These are phyloP conservation scores for Narthecium ossifragum DNA, from an alignment of 106 monocot genomes.

Conservation along the genomic window DNA sequence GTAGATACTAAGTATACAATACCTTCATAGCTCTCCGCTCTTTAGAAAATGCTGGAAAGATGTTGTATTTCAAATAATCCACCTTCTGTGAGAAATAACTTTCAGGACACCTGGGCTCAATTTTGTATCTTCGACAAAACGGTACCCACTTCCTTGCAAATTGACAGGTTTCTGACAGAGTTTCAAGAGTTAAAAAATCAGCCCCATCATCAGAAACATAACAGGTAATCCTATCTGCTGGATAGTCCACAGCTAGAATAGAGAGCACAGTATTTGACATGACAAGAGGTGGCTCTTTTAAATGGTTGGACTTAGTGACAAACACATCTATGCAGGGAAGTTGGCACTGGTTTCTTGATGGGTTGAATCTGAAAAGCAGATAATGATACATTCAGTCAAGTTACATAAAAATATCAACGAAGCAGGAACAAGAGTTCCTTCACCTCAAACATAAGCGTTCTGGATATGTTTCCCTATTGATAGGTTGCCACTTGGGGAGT, in stretches of 20 bases:
- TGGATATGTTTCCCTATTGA: constrained; percentile 19
- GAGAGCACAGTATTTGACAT: constrained; percentile 36
- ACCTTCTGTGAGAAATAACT: constrained; percentile 22
- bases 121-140: constrained; percentile 19
- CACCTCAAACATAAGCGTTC: constrained; percentile 27
- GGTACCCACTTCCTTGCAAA: constrained; percentile 33
- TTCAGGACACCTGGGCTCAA: constrained; percentile 30
- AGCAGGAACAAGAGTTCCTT: background rate
- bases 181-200: constrained; percentile 17
- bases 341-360: constrained; percentile 14
- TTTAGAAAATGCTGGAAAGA: constrained; percentile 17
- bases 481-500: constrained; percentile 22
- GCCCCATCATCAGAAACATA: constrained; percentile 34
- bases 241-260: constrained; percentile 38
- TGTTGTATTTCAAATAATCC: constrained; percentile 19
- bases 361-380: constrained; percentile 11
- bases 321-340: constrained; percentile 35
- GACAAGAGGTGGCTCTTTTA: constrained; percentile 26
- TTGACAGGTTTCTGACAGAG: constrained; percentile 16
- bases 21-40: constrained; percentile 36
- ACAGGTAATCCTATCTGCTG: constrained; percentile 30
- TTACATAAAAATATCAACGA: background rate
- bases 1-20: no score
- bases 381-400: background rate
- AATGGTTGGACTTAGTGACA: constrained; percentile 17